Conservation (phyloP, 1,284 basidiomycete genomes). For the Pseudozyma tsukubaensis region DNA sequence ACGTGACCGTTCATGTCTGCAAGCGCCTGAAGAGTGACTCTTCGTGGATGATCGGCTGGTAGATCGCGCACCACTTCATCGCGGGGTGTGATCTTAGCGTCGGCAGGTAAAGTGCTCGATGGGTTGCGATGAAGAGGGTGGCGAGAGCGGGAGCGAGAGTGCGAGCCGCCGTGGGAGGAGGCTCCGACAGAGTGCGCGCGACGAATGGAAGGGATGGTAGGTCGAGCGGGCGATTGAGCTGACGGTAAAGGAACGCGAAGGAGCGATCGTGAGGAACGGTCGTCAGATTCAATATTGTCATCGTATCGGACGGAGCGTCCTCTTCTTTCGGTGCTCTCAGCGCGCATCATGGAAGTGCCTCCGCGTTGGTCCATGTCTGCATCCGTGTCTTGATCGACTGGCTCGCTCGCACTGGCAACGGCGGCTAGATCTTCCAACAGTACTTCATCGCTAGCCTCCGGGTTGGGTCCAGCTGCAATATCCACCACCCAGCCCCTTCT, state of each 20-base stretch:
- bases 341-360: background rate
- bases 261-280: constrained; percentile 26
- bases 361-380: constrained; percentile 5
- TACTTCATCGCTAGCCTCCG: constrained; percentile 55
- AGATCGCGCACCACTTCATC: constrained; percentile 74
- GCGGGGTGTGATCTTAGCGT: constrained; percentile 30
- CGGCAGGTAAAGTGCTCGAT: constrained; percentile 18
- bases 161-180: constrained; percentile 36
- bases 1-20: constrained; percentile 88
- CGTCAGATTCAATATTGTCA: constrained; percentile 4
- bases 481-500: constrained; percentile 96
- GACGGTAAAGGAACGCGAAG: constrained; percentile 22
- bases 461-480: constrained; percentile 82
- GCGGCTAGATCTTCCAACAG: constrained; percentile 23
- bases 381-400: background rate
- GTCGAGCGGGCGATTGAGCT: constrained; percentile 2
- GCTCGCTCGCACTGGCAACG: background rate
- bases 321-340: constrained; percentile 3
- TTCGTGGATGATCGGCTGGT: constrained; percentile 75
- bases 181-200: constrained; percentile 45
- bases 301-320: constrained; percentile 43
- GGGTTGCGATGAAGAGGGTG: constrained; percentile 16
- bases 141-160: constrained; percentile 55
- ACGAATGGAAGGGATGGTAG: constrained; percentile 35
- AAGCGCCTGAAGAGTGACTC: constrained; percentile 78